These are phyloP conservation scores for Bathelium albidoporum DNA, from an alignment of 495 filamentous ascomycete genomes.

Conservation along the genomic window DNA sequence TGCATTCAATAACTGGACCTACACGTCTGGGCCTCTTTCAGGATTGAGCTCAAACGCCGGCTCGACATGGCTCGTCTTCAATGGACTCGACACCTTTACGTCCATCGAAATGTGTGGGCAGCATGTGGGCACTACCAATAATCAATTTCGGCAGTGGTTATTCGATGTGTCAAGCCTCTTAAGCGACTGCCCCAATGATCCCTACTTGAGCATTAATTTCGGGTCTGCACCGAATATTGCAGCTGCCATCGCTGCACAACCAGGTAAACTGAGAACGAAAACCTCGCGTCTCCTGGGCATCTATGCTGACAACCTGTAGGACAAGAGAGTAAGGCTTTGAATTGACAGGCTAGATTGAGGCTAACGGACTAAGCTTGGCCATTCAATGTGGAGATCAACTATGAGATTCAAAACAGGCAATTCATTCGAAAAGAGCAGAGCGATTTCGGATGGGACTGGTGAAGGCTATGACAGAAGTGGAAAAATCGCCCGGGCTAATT, in stretches of 20 bases:
- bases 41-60: constrained; percentile 33
- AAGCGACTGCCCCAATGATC: constrained; percentile 33
- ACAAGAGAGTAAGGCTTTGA: constrained; percentile 34
- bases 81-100: constrained; percentile 58
- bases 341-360: constrained; percentile 34
- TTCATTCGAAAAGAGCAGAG: constrained; percentile 61
- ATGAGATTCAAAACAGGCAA: constrained; percentile 47
- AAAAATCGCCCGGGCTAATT: neutral
- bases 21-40: constrained; percentile 42
- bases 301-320: neutral
- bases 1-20: constrained; percentile 51
- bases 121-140: constrained; percentile 53
- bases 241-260: constrained; percentile 43
- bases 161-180: constrained; percentile 52
- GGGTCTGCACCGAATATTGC: constrained; percentile 46
- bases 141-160: constrained; percentile 63
- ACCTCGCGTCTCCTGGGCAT: no score
- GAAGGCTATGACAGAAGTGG: neutral
- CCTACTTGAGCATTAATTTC: constrained; percentile 43
- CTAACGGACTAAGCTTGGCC: constrained; percentile 33
- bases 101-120: constrained; percentile 51
- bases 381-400: constrained; percentile 24
- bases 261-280: constrained; percentile 18
- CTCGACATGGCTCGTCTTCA: constrained; percentile 37
- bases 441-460: constrained; percentile 60